phyloP scores from a whole-genome alignment of 495 filamentous ascomycete species.

The Lophiotrema nucula region DNA sequence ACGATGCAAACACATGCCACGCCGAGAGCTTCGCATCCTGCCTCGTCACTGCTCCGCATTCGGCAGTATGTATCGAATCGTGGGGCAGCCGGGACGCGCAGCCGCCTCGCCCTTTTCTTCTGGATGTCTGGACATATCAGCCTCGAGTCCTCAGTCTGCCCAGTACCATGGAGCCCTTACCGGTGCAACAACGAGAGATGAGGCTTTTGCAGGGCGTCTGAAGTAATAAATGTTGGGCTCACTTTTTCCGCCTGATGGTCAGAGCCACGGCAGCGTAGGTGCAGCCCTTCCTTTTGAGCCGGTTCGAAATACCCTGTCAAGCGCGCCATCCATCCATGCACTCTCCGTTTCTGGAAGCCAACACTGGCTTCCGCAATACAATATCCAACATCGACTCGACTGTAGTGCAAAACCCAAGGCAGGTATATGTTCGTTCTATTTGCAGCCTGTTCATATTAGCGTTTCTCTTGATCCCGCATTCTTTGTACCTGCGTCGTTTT shows the following conservation, averaged over 20 bases:
- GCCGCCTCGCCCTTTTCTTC: background rate
- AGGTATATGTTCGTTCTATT: background rate
- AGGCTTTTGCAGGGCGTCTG: too few relatives aligned
- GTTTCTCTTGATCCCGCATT: conserved; percentile 3
- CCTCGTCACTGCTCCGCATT: background rate
- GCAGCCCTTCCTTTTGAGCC: background rate
- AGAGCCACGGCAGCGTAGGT: background rate
- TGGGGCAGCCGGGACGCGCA: background rate
- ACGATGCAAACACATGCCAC: conserved; percentile 26
- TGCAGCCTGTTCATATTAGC: too few relatives aligned
- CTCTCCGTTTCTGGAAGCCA: background rate
- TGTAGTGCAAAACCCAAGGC: background rate
- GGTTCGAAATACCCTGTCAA: background rate
- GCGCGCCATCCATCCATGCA: background rate
- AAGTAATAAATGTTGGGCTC: too few relatives aligned
- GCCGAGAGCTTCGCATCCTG: background rate
- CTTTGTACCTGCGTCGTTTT: conserved; percentile 25
- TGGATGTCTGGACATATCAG: conserved; percentile 14
- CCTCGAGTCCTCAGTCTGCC: background rate
- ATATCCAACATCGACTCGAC: too few relatives aligned
- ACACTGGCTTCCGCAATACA: background rate
- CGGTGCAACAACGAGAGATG: too few relatives aligned
- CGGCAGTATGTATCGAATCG: too few relatives aligned
- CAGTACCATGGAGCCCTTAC: background rate
- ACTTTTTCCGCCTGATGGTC: too few relatives aligned